Percentiles rank a stretch among this genome's conserved stretches.
phyloP scores from a whole-genome alignment of 805 yeast genomes.

The Kuraishia cidri region DNA sequence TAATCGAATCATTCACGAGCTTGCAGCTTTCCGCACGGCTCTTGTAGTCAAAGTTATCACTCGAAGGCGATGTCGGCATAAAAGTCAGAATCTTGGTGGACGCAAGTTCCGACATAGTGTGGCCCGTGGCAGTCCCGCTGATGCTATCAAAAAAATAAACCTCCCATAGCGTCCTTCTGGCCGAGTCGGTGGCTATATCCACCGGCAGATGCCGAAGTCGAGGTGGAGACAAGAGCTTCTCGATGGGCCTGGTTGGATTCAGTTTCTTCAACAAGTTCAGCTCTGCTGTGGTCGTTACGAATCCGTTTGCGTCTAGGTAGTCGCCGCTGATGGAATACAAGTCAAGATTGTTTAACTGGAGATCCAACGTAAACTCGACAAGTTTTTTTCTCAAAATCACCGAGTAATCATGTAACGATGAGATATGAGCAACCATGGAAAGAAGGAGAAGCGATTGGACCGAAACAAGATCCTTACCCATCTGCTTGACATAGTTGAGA shows the following conservation, averaged over 20 bases:
- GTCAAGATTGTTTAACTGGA: constrained; percentile 31
- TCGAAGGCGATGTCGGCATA: constrained; percentile 28
- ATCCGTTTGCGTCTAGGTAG: constrained; percentile 25
- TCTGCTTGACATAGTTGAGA: constrained; percentile 17
- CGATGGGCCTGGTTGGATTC: not conserved
- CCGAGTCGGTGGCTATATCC: constrained; percentile 8
- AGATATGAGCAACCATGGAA: constrained; percentile 37
- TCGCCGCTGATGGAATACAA: constrained; percentile 12
- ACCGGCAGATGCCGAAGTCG: constrained; percentile 12
- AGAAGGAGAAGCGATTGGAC: constrained; percentile 31
- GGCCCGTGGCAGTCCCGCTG: constrained; percentile 47
- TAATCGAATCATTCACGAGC: constrained; percentile 39
- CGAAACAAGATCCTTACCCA: constrained; percentile 31
- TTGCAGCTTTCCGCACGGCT: constrained; percentile 35
- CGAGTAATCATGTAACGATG: constrained; percentile 40
- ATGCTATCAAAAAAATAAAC: constrained; percentile 40
- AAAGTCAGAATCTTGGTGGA: constrained; percentile 22
- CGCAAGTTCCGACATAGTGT: constrained; percentile 28
- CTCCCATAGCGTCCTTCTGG: constrained; percentile 42
- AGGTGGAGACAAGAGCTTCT: constrained; percentile 4
- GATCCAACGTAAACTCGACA: constrained; percentile 24
- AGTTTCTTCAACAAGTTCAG: constrained; percentile 4
- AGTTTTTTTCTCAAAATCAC: constrained; percentile 30
- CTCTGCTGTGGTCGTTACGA: constrained; percentile 6
- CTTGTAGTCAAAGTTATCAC: constrained; percentile 32